Evolutionary conservation across 164 flowering plant species (phyloP).

Genomic region (Pachysandra terminalis): DNA sequence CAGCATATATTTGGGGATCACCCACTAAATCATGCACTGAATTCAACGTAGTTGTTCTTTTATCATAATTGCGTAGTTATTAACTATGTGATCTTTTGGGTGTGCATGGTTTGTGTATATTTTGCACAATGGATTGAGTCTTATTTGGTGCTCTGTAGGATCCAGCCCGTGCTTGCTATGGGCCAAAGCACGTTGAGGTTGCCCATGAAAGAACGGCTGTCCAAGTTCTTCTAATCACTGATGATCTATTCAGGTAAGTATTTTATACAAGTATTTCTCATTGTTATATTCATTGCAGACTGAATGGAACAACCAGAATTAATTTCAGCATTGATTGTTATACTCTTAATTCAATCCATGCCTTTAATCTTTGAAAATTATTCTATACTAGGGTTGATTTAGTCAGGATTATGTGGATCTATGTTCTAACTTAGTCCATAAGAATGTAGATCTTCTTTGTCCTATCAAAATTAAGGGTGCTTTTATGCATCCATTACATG

Average conservation of each 20-base stretch:
- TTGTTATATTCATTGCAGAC: background rate
- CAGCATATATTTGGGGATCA: background rate
- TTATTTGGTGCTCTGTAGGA: constrained; percentile 40
- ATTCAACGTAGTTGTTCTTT: too few species aligned
- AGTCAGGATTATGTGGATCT: background rate
- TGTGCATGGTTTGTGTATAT: background rate
- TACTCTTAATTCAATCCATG: background rate
- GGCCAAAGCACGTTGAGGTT: constrained; percentile 88
- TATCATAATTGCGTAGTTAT: background rate
- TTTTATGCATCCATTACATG: too few species aligned
- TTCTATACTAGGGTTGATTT: too few species aligned
- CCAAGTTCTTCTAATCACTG: constrained; percentile 87
- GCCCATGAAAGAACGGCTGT: constrained; percentile 89
- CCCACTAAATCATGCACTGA: background rate
- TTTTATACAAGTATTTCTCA: background rate
- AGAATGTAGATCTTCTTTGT: too few species aligned
- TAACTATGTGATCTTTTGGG: background rate
- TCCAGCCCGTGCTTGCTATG: constrained; percentile 90
- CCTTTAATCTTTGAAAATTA: background rate
- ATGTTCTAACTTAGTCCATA: background rate
- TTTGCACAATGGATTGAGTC: background rate
- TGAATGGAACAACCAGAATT: background rate
- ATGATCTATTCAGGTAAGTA: constrained; percentile 85
- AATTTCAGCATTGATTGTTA: background rate
- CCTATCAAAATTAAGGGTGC: too few species aligned